Conservation (phyloP, 1,139 yeast species). For the Saccharomyces hybrid region DNA sequence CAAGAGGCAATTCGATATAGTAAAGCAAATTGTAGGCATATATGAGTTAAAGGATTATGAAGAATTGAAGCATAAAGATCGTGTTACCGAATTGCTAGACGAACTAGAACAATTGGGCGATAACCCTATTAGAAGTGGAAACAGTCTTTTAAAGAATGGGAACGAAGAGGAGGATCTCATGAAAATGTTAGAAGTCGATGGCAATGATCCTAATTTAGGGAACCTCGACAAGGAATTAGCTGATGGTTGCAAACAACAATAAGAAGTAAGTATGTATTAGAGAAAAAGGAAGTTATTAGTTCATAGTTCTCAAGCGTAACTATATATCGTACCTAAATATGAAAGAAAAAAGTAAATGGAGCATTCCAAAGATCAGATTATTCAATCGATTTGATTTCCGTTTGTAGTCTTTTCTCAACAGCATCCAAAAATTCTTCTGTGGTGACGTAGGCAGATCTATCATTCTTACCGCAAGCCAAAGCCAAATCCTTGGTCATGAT, state of each 20-base stretch:
- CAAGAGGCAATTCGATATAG: constrained; percentile 46
- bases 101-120: constrained; percentile 75
- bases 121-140: constrained; percentile 52
- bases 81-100: constrained; percentile 53
- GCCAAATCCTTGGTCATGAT: constrained; percentile 82
- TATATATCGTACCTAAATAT: not conserved
- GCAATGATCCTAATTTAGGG: constrained; percentile 43
- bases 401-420: constrained; percentile 43
- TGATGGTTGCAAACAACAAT: constrained; percentile 36
- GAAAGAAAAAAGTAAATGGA: not conserved
- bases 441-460: constrained; percentile 59
- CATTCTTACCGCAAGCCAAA: constrained; percentile 60
- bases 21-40: constrained; percentile 45
- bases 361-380: constrained; percentile 3
- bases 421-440: constrained; percentile 71
- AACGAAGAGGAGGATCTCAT: constrained; percentile 19
- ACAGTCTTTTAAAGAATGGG: constrained; percentile 38
- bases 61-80: constrained; percentile 49
- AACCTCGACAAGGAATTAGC: constrained; percentile 29
- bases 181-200: constrained; percentile 24
- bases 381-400: constrained; percentile 20
- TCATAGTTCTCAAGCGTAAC: not conserved
- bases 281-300: not conserved
- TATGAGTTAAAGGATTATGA: constrained; percentile 51
- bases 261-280: not conserved